Evolutionary conservation across 163 green algal species (phyloP), one percentile per base, ranked within the genome.

Genomic region (Chlamydomonas reinhardtii): DNA sequence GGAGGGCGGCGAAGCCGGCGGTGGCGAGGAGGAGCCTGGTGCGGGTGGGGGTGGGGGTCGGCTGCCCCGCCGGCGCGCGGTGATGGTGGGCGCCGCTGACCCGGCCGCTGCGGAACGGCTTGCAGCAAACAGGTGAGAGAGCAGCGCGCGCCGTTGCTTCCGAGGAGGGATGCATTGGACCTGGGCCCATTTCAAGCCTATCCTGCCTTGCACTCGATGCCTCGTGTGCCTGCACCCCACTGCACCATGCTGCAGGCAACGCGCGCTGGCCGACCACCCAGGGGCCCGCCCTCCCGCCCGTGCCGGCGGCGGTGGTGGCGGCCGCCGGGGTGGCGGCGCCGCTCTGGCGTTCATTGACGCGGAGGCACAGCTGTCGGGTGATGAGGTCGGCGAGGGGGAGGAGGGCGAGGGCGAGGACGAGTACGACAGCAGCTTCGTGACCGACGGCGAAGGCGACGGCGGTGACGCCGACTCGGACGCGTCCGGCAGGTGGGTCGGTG

Each of bases 401-500:
- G 81, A 56, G 31, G 82, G 74, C 34, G 78, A 74, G 16, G 82
- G 71, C 29, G 80, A 80, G 25, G 80, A 80, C 35, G 80, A 8
- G 24, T 87, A 87, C 82, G 82, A 87, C 19, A 72, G 72, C 61
- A 82, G 72, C 61, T 87, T 87, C 20, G 82, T 87, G 59, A 87
- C 82, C 22, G 72, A 87, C 34, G 82, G 82, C 11, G 68, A 56
- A 9, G 81, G 56, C 22, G 52, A 59, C 68, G 52, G 11, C 17
- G 37, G 76, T 17, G 77, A 69, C 52, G 71, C 52, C 20, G 22
- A 85, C 32, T 85, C 79, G 11, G 79, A 85, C 22, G 79, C 54
- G 14, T 31, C 22, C 20, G 79, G 66, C 79, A 85, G 79, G 79
- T 85, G 79, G 0, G 69, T 64, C 8, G 2, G 39, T 48, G 39